phyloP scores from a whole-genome alignment of 2,329 filamentous ascomycete genomes.

The Epichloe glyceriae region DNA sequence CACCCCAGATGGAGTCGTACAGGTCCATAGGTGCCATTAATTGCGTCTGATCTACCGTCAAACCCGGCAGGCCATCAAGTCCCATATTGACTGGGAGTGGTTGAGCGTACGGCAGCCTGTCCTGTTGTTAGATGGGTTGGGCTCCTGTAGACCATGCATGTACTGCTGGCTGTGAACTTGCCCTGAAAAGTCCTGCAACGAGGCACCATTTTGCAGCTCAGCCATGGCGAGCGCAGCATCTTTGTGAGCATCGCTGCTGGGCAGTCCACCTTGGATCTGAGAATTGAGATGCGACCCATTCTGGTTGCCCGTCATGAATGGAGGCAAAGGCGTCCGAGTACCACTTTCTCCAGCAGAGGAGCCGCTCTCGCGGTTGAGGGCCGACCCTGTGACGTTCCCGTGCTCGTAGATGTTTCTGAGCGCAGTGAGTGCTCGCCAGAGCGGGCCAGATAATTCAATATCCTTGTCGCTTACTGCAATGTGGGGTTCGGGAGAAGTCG shows the following conservation, averaged over 20 bases:
- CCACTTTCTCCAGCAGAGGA: constrained; percentile 33
- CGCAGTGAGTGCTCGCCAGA: constrained; percentile 47
- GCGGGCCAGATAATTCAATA: constrained; percentile 47
- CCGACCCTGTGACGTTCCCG: constrained; percentile 40
- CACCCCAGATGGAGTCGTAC: constrained; percentile 57
- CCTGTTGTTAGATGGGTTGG: constrained; percentile 6
- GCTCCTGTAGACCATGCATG: background rate
- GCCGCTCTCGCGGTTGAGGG: constrained; percentile 36
- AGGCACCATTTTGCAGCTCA: constrained; percentile 47
- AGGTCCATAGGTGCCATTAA: constrained; percentile 56
- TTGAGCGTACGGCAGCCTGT: constrained; percentile 24
- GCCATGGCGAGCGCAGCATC: constrained; percentile 53
- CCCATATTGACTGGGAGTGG: constrained; percentile 23
- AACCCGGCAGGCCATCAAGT: constrained; percentile 32
- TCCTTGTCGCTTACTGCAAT: constrained; percentile 44
- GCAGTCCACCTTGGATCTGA: constrained; percentile 15
- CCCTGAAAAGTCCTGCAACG: constrained; percentile 32
- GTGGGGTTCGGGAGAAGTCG: constrained; percentile 38
- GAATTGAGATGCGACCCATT: constrained; percentile 12
- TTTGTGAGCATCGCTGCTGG: constrained; percentile 38
- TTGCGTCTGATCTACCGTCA: constrained; percentile 43
- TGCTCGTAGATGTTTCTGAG: constrained; percentile 55
- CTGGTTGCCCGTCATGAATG: constrained; percentile 14
- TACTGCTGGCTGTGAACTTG: constrained; percentile 11
- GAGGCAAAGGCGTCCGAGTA: constrained; percentile 27